These are phyloP conservation scores for Boletus coffeatus DNA, from an alignment of 1,284 basidiomycete genomes.

Conservation along the genomic window DNA sequence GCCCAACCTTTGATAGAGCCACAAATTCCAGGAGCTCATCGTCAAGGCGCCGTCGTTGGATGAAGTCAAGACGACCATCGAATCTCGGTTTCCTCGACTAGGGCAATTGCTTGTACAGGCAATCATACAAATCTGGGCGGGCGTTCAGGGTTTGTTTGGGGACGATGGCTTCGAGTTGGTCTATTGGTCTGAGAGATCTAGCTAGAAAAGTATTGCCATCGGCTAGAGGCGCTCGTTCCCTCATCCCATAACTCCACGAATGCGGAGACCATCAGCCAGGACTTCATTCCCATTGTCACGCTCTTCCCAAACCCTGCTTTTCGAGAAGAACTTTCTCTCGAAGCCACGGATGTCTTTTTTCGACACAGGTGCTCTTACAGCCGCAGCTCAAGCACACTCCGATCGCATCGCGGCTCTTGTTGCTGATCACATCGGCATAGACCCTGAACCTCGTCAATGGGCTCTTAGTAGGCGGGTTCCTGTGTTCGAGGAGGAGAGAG, in stretches of 20 bases:
- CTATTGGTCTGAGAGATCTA: slow-evolving; percentile 80
- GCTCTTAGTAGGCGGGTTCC: slow-evolving; percentile 58
- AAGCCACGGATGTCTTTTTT: slow-evolving; percentile 92
- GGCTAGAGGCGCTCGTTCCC: slow-evolving; percentile 65
- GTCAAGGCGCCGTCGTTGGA: slow-evolving; percentile 54
- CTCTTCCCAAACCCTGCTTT: slow-evolving; percentile 69
- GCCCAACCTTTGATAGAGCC: slow-evolving; percentile 75
- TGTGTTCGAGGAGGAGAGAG: slow-evolving; percentile 62
- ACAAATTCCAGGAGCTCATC: slow-evolving; percentile 74
- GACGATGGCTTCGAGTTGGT: slow-evolving; percentile 44
- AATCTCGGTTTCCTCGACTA: slow-evolving; percentile 61
- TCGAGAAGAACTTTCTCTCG: slow-evolving; percentile 88
- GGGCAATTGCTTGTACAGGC: slow-evolving; percentile 41
- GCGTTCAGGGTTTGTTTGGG: slow-evolving; percentile 41
- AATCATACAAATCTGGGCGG: slow-evolving; percentile 62
- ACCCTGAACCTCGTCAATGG: slow-evolving; percentile 53
- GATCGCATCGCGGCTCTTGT: slow-evolving; percentile 48
- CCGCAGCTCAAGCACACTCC: slow-evolving; percentile 47
- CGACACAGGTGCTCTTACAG: slow-evolving; percentile 57
- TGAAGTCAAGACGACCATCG: slow-evolving; percentile 69
- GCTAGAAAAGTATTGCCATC: slow-evolving; percentile 74
- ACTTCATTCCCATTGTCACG: slow-evolving; percentile 25
- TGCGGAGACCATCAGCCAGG: slow-evolving; percentile 29
- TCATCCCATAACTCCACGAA: slow-evolving; percentile 42
- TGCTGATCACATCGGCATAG: slow-evolving; percentile 63